Percentiles rank a stretch among this genome's conserved stretches.
Conservation (phyloP, 78 protist species). For the Emiliania huxleyi region DNA sequence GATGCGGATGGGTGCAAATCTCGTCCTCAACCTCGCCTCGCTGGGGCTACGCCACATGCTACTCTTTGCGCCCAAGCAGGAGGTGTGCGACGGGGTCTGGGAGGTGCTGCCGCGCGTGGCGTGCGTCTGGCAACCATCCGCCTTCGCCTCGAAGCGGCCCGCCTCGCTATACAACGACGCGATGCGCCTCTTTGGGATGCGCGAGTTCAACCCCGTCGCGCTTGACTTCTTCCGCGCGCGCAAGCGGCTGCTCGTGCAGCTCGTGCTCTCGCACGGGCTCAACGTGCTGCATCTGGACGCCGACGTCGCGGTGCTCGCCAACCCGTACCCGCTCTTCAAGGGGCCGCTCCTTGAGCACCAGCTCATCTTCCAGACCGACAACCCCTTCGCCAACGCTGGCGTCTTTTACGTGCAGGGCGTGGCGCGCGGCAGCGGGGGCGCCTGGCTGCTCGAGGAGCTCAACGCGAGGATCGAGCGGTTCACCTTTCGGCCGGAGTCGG, state of each 20-base stretch:
- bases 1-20: neutral
- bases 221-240: neutral
- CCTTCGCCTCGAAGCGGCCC: neutral
- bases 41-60: neutral
- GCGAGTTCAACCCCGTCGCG: neutral
- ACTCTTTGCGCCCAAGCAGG: neutral
- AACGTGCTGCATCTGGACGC: neutral
- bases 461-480: neutral
- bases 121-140: neutral
- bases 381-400: slow-evolving; percentile 2
- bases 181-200: too few relatives aligned
- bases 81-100: neutral
- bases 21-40: neutral
- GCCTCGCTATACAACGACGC: neutral
- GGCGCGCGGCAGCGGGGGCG: neutral
- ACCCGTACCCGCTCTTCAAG: slow-evolving; percentile 3
- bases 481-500: neutral
- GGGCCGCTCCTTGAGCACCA: neutral
- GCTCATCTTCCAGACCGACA: neutral
- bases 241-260: neutral
- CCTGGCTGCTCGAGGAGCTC: neutral
- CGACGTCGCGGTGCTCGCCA: neutral
- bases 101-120: neutral
- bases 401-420: neutral
- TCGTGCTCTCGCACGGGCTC: neutral